Evolutionary conservation across 2,329 filamentous ascomycete genomes (phyloP).

Genomic region (Colletotrichum cuscutae): DNA sequence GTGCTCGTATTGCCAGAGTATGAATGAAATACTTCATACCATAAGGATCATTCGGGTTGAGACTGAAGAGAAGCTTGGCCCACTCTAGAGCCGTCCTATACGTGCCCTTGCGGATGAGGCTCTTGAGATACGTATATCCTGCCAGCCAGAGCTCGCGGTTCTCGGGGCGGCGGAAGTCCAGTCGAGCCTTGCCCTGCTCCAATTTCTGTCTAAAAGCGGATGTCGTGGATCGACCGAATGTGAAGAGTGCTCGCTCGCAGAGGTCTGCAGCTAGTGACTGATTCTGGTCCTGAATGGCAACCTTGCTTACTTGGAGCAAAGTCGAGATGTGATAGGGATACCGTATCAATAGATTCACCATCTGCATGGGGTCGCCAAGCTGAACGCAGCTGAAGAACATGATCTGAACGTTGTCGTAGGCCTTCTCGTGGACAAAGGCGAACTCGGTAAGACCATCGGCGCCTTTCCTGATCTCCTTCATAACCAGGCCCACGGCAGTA

Average conservation of each 20-base stretch:
- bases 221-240: conserved; percentile 88
- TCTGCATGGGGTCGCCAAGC: conserved; percentile 82
- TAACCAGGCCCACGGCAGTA: conserved; percentile 83
- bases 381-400: conserved; percentile 85
- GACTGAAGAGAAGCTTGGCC: conserved; percentile 83
- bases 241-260: conserved; percentile 90
- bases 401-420: conserved; percentile 79
- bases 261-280: conserved; percentile 87
- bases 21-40: conserved; percentile 84
- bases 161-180: conserved; percentile 84
- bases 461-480: conserved; percentile 68
- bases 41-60: conserved; percentile 85
- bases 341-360: conserved; percentile 75
- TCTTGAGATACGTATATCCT: conserved; percentile 87
- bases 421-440: conserved; percentile 77
- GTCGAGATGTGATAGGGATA: conserved; percentile 88
- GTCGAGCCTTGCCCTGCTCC: conserved; percentile 79
- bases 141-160: conserved; percentile 95
- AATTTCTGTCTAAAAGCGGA: conserved; percentile 83
- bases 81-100: conserved; percentile 94
- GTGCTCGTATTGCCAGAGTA: conserved; percentile 82
- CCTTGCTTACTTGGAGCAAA: conserved; percentile 91
- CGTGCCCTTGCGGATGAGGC: conserved; percentile 89
- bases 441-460: conserved; percentile 74
- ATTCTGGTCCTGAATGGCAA: conserved; percentile 92